Evolutionary conservation across 139 green algal genomes (phyloP).

Genomic region (Micractinium sp.): DNA sequence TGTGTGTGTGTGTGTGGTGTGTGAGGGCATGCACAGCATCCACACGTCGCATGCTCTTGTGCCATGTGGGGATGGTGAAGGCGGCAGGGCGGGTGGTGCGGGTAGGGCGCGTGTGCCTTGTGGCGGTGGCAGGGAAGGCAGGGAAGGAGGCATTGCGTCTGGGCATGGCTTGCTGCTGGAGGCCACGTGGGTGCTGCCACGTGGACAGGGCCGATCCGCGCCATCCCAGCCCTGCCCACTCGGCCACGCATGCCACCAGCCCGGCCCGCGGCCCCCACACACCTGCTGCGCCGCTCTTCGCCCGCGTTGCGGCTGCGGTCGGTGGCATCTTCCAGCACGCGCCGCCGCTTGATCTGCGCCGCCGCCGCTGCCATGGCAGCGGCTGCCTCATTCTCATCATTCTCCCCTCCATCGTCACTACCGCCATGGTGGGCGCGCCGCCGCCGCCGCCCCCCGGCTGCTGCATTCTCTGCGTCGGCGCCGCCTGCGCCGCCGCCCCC

Average conservation of each 20-base stretch:
- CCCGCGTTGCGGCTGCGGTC: slow-evolving; percentile 10
- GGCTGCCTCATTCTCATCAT: neutral
- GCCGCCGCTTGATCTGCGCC: slow-evolving; percentile 1
- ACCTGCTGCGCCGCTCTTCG: slow-evolving; percentile 25
- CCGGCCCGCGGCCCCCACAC: neutral
- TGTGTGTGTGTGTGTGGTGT: neutral
- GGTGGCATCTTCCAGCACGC: slow-evolving; percentile 14
- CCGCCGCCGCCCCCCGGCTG: neutral
- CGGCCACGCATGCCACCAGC: neutral
- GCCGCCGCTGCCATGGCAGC: neutral
- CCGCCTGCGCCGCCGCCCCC: neutral
- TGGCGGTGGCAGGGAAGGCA: neutral
- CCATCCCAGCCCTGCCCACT: neutral
- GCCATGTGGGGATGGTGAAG: no score
- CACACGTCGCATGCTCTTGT: neutral
- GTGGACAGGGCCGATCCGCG: neutral
- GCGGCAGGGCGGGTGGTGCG: no score
- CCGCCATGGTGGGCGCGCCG: neutral
- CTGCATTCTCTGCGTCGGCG: neutral
- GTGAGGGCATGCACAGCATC: neutral
- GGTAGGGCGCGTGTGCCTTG: no score
- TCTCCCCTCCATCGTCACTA: neutral
- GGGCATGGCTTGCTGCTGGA: neutral
- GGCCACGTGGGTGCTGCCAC: neutral
- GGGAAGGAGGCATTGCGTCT: no score